These are phyloP conservation scores for Zarea fungicola DNA, from an alignment of 2,329 filamentous ascomycete genomes.

Conservation along the genomic window DNA sequence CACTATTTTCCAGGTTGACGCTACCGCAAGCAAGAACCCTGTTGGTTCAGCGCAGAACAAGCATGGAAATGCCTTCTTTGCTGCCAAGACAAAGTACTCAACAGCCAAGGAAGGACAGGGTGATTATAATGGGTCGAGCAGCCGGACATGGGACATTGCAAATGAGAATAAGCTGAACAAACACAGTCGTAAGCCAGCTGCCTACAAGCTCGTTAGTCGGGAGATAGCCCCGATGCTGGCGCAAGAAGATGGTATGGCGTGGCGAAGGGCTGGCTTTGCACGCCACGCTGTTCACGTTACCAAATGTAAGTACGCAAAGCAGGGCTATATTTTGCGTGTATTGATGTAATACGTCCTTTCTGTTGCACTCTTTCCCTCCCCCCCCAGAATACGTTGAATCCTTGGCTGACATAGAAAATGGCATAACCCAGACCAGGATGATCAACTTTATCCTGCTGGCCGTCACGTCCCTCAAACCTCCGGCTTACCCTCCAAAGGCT, in stretches of 20 bases:
- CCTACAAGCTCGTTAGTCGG: constrained; percentile 40
- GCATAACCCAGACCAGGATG: constrained; percentile 34
- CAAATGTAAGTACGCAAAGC: too few relatives aligned
- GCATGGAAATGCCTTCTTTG: constrained; percentile 68
- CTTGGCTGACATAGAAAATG: too few relatives aligned
- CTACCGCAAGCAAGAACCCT: constrained; percentile 52
- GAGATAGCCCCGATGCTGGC: constrained; percentile 45
- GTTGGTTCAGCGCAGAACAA: constrained; percentile 64
- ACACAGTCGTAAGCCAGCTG: constrained; percentile 36
- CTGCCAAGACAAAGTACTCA: constrained; percentile 22
- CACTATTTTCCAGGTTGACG: constrained; percentile 66
- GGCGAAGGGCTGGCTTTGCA: constrained; percentile 36
- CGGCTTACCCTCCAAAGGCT: constrained; percentile 24
- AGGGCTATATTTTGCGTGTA: too few relatives aligned
- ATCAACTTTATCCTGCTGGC: constrained; percentile 38
- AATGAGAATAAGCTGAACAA: constrained; percentile 37
- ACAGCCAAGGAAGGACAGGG: constrained; percentile 20
- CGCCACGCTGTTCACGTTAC: constrained; percentile 39
- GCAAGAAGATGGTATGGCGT: constrained; percentile 33
- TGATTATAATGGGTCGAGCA: constrained; percentile 24
- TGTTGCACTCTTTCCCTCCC: too few relatives aligned
- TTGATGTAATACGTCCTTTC: too few relatives aligned
- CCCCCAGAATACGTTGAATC: too few relatives aligned
- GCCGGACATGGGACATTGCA: constrained; percentile 39
- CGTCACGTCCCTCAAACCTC: constrained; percentile 42